Evolutionary conservation across 2,329 filamentous ascomycete genomes (phyloP), one percentile per base, ranked within the genome.

Genomic region (Rhynchosporium secalis): DNA sequence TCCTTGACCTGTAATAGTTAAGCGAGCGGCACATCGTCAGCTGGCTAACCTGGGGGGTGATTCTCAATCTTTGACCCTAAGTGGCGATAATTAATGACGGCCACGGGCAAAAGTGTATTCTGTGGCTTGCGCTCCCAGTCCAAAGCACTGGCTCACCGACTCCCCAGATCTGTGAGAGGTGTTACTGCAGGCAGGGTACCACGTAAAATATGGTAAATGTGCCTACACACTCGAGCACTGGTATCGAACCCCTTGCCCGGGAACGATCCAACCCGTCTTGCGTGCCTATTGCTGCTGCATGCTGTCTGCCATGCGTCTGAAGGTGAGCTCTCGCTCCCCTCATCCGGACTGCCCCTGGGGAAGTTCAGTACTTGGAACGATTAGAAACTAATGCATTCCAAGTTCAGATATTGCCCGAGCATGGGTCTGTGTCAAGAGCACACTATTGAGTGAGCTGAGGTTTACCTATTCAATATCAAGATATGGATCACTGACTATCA

Each of bases 51-150:
- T 20, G n/a, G n/a, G n/a, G 8, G 20, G n/a, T 52, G 9, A n/a
- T 20, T 26, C 15, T 20, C 47, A 13, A 40, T 33, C 15, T 20
- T 52, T 54, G 51, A 54, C 36, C 51, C 20, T 20, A 54, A 54
- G 12, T 54, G 51, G 51, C 20, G 33, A 54, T 54, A 54, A 41
- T 54, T 54, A 20, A 29, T 36, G 33, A 54, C 36, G 51, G n/a
- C 33, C 10, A 20, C 49, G 33, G 40, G 20, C 43, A n/a, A 36
- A 29, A 54, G 13, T 26, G 6, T 36, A 8, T 20, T 41, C 3
- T 26, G 51, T 54, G 51, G 51, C 51, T 54, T 54, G 51, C 51
- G 51, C 51, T 41, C 10, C 10, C 10, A 52, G 12, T 9, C 15
- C 26, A 54, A 54, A 54, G 40, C 51, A 41, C 51, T 33, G 51